A percentile compares a stretch with the other conserved stretches of the same genome.
Evolutionary conservation across 352 stramenopile genomes (phyloP).

Genomic region (Hyaloperonospora brassicae): DNA sequence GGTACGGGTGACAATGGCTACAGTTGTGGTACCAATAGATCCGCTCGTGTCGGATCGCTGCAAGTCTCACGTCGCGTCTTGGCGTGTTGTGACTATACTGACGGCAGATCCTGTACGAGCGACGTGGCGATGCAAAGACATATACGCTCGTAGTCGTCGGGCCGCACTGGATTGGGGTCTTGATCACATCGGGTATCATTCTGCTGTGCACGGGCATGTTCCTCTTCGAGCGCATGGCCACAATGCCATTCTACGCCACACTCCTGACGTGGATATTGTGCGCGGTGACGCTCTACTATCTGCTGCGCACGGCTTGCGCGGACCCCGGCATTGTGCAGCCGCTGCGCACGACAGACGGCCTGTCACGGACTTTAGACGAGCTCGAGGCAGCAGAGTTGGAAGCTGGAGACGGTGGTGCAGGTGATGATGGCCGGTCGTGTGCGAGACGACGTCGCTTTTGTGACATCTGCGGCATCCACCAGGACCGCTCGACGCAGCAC

Average conservation of each 20-base stretch:
- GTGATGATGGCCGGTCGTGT: slow-evolving; percentile 5
- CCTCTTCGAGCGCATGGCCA: slow-evolving; percentile 43
- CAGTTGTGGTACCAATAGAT: not conserved
- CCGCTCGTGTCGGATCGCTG: not conserved
- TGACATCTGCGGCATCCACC: slow-evolving; percentile 60
- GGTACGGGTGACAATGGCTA: not conserved
- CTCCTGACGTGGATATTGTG: slow-evolving; percentile 51
- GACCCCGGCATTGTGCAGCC: slow-evolving; percentile 61
- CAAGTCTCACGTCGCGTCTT: slow-evolving; percentile 10
- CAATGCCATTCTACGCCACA: slow-evolving; percentile 49
- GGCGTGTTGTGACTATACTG: slow-evolving; percentile 2
- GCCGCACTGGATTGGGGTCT: slow-evolving; percentile 72
- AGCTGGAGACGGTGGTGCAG: slow-evolving; percentile 6
- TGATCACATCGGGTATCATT: slow-evolving; percentile 61
- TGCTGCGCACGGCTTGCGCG: slow-evolving; percentile 62
- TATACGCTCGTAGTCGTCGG: slow-evolving; percentile 50
- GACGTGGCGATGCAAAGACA: slow-evolving; percentile 22
- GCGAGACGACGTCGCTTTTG: slow-evolving; percentile 36
- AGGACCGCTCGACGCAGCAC: slow-evolving; percentile 68
- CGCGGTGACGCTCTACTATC: slow-evolving; percentile 50
- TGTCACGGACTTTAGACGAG: slow-evolving; percentile 14
- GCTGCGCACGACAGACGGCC: slow-evolving; percentile 7
- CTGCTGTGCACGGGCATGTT: slow-evolving; percentile 51
- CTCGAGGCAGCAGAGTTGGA: slow-evolving; percentile 21
- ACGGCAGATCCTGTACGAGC: slow-evolving; percentile 43